These are phyloP conservation scores for Opeltia flavorubescens DNA, from an alignment of 495 filamentous ascomycete species.

Conservation along the genomic window DNA sequence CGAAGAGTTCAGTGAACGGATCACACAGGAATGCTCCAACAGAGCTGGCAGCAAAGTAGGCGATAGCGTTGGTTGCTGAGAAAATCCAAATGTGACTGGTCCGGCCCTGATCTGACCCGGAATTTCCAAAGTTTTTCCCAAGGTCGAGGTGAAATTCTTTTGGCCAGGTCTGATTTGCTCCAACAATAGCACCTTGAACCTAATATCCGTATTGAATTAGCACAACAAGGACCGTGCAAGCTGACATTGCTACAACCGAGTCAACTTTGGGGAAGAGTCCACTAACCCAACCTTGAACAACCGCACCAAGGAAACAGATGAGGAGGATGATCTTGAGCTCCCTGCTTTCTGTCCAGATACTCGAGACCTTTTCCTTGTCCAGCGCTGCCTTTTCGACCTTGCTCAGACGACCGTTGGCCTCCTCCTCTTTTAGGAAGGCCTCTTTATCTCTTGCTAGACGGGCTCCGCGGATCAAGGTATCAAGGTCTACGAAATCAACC, in stretches of 20 bases:
- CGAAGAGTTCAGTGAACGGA: slow-evolving; percentile 14
- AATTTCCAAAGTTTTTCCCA: no score
- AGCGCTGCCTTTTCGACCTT: slow-evolving; percentile 11
- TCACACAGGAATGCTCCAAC: slow-evolving; percentile 12
- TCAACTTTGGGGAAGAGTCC: neutral
- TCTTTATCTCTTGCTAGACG: slow-evolving; percentile 9
- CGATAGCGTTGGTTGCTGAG: slow-evolving; percentile 10
- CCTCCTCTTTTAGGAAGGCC: neutral
- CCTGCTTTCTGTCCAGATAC: slow-evolving; percentile 8
- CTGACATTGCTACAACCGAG: neutral
- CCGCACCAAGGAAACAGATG: slow-evolving; percentile 6
- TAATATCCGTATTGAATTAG: neutral
- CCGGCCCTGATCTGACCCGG: neutral
- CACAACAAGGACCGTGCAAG: neutral
- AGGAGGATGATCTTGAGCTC: slow-evolving; percentile 12
- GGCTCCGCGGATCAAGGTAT: slow-evolving; percentile 7
- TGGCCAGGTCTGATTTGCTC: slow-evolving; percentile 8
- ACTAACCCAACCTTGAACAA: slow-evolving; percentile 13
- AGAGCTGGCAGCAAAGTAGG: slow-evolving; percentile 8
- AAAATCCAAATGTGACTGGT: slow-evolving; percentile 9
- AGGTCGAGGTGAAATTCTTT: neutral
- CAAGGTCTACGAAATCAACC: slow-evolving; percentile 6
- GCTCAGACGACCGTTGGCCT: neutral
- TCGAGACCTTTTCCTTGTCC: slow-evolving; percentile 10
- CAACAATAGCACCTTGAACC: slow-evolving; percentile 7